phyloP scores from a whole-genome alignment of 2,329 filamentous ascomycete species.

The Fonsecaea erecta region DNA sequence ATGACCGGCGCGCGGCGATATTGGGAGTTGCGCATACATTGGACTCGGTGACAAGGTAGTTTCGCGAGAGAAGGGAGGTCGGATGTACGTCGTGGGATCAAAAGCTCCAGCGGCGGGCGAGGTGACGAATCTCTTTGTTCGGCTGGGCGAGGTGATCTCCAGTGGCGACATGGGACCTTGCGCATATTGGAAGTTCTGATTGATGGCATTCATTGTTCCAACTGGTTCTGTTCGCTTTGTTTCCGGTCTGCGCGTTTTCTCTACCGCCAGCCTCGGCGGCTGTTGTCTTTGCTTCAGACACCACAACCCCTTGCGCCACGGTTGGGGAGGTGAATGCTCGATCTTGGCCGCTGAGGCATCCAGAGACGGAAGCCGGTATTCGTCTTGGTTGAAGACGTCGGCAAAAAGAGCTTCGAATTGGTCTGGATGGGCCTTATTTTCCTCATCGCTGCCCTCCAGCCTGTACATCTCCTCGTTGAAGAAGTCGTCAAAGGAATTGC shows the following conservation, averaged over 20 bases:
- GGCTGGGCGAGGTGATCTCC: slow-evolving; percentile 15
- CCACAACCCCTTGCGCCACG: slow-evolving; percentile 60
- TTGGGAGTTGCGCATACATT: slow-evolving; percentile 58
- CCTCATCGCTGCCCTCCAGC: slow-evolving; percentile 53
- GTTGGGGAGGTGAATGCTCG: slow-evolving; percentile 51
- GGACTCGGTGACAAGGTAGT: slow-evolving; percentile 56
- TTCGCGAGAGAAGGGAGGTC: slow-evolving; percentile 31
- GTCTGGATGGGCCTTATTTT: slow-evolving; percentile 52
- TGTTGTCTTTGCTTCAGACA: slow-evolving; percentile 56
- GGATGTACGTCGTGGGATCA: slow-evolving; percentile 10
- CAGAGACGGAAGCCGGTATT: slow-evolving; percentile 56
- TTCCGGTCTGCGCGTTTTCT: slow-evolving; percentile 35
- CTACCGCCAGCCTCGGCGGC: slow-evolving; percentile 46
- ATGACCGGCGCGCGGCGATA: slow-evolving; percentile 46
- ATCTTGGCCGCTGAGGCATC: slow-evolving; percentile 51
- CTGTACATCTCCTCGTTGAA: slow-evolving; percentile 62
- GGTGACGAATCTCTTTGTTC: slow-evolving; percentile 38
- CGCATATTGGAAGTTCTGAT: slow-evolving; percentile 36
- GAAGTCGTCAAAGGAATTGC: slow-evolving; percentile 68
- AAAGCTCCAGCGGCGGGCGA: slow-evolving; percentile 41
- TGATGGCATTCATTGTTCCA: slow-evolving; percentile 43
- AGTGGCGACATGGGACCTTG: slow-evolving; percentile 31
- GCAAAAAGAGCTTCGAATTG: slow-evolving; percentile 59
- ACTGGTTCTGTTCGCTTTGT: slow-evolving; percentile 37
- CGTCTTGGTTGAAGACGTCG: slow-evolving; percentile 57